Base-by-base conservation (phyloP, 2,329 filamentous ascomycete species). In the Aspergillus floridensis region DNA sequence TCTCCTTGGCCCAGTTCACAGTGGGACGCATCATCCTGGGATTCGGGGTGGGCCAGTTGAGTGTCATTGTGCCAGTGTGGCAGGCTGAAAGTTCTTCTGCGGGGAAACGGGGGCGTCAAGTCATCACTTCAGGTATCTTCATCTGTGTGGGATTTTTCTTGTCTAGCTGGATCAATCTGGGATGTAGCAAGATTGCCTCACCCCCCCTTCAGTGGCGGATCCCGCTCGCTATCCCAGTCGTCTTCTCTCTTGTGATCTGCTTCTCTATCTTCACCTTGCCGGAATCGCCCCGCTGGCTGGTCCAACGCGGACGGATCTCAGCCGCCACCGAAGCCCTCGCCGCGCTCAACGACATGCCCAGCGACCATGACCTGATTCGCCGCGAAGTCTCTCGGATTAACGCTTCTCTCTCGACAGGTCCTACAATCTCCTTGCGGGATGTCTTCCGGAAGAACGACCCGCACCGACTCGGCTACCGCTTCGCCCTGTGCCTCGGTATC, bases 191-290 rank as follows among this genome's bases (percentile, higher is more conserved):
- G 31, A 41, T 70, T 66, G 3, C 68, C 69, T 21, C 68, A 1
- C 48, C 56, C 1, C 46, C 59, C 68, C 56, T 41, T 1, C 58
- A 52, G 31, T 79, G 76, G 76, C 70, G 76, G 16, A 68, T 75
- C 46, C 74, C 76, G 14, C 61, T 79, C 7, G 71, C 71, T 14
- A 64, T 74, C 55, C 67, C 66, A n/a, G 61, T 65, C 49, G 24
- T 73, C 41, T 70, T 74, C 58, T 68, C 70, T 2, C 51, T 35
- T 6, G 32, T 35, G 32, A 35, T 35, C 24, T 69, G 81, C 35
- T 59, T 62, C n/a, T 73, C 78, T 22, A 75, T 83, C 22, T 72
- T 80, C 26, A 70, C 75, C 3, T 71, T 85, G 4, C 83, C 83
- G 2, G 84, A 86, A 62, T 84, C 81, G 0, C 67, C 67, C 8